Conservation (phyloP, 768 basidiomycete species). For the Fomitopsis pulvina region DNA sequence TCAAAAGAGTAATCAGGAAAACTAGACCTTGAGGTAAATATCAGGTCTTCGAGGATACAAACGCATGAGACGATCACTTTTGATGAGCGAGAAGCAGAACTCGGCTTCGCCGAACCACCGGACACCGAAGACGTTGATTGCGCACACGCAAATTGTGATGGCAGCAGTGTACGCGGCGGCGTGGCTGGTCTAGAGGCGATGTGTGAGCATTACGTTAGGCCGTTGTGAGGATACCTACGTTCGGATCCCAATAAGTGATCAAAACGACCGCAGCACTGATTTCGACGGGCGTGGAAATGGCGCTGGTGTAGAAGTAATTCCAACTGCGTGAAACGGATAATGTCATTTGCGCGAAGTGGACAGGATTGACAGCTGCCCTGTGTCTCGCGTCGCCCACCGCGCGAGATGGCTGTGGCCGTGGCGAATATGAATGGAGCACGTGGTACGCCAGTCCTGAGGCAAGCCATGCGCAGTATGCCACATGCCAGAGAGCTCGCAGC, state of each 20-base stretch:
- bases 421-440: too few relatives aligned
- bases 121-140: constrained; percentile 69
- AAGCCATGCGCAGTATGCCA: too few relatives aligned
- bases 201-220: neutral
- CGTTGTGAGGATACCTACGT: constrained; percentile 31
- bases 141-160: constrained; percentile 48
- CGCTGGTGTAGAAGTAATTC: constrained; percentile 34
- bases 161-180: constrained; percentile 51
- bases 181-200: constrained; percentile 34
- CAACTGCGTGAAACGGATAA: constrained; percentile 12
- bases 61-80: constrained; percentile 31
- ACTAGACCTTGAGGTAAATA: constrained; percentile 35
- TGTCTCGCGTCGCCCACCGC: too few relatives aligned
- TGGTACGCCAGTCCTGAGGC: too few relatives aligned
- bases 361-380: neutral
- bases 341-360: neutral
- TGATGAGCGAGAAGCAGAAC: constrained; percentile 60
- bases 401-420: too few relatives aligned
- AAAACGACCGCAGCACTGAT: constrained; percentile 67
- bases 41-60: constrained; percentile 11
- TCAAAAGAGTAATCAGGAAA: constrained; percentile 51
- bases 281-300: constrained; percentile 67
- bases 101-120: constrained; percentile 71
- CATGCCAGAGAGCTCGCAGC: too few relatives aligned
- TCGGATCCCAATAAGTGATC: constrained; percentile 64